These are phyloP conservation scores for Mycena citricolor DNA, from an alignment of 1,284 basidiomycete genomes.

Conservation along the genomic window DNA sequence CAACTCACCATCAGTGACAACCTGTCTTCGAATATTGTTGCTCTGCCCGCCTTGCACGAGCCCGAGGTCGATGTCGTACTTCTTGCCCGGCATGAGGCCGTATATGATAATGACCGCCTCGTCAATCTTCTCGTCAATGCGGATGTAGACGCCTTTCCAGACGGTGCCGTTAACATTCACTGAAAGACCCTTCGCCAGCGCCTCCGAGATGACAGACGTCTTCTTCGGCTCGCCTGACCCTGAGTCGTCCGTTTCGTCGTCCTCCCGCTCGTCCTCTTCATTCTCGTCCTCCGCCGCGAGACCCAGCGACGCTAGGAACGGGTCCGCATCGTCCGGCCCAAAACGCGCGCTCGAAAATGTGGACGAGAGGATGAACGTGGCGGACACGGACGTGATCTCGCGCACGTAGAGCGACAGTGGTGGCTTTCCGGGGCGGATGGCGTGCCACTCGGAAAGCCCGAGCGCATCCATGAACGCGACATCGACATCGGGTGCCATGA, in stretches of 20 bases:
- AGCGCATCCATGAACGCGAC: conserved; percentile 10
- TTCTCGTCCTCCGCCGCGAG: conserved; percentile 41
- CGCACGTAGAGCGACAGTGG: conserved; percentile 65
- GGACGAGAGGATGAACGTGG: conserved; percentile 72
- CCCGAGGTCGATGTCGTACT: conserved; percentile 77
- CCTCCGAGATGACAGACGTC: conserved; percentile 57
- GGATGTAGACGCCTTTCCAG: conserved; percentile 75
- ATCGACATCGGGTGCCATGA: conserved; percentile 20
- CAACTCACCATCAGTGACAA: conserved; percentile 57
- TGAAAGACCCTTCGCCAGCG: conserved; percentile 68
- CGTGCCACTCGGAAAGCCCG: conserved; percentile 50
- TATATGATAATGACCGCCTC: conserved; percentile 81
- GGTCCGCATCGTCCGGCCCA: conserved; percentile 34
- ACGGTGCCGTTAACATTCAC: conserved; percentile 74
- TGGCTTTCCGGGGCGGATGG: conserved; percentile 74
- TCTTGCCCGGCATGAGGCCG: conserved; percentile 74
- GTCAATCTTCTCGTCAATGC: conserved; percentile 72
- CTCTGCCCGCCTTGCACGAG: conserved; percentile 62
- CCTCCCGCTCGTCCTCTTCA: conserved; percentile 41
- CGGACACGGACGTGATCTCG: conserved; percentile 80
- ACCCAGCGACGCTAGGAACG: conserved; percentile 44
- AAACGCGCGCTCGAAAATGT: conserved; percentile 36
- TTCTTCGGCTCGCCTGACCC: conserved; percentile 28
- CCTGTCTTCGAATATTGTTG: conserved; percentile 52
- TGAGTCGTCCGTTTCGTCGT: conserved; percentile 30